Percentiles rank a stretch among this genome's conserved stretches.
Evolutionary conservation across 768 basidiomycete species (phyloP).

Genomic region (Royoungia palumana): DNA sequence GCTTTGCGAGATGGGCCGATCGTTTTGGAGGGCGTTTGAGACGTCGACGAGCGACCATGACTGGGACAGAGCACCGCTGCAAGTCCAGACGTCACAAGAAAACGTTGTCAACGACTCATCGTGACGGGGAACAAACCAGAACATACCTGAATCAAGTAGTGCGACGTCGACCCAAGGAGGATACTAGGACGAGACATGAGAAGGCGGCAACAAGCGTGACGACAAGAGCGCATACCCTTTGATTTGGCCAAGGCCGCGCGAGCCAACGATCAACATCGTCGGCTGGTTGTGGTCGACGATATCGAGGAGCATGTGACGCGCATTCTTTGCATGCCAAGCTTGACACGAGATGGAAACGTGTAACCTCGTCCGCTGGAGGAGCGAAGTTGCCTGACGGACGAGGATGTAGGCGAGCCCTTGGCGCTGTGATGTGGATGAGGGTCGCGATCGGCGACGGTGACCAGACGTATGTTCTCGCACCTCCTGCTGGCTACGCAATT

Average conservation of each 20-base stretch:
- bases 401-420: constrained; percentile 88
- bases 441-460: constrained; percentile 3
- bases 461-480: constrained; percentile 38
- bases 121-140: not conserved
- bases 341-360: constrained; percentile 89
- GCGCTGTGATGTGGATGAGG: constrained; percentile 47
- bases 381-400: constrained; percentile 80
- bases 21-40: constrained; percentile 84
- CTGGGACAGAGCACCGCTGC: constrained; percentile 89
- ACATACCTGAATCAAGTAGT: constrained; percentile 81
- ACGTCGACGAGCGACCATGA: constrained; percentile 92
- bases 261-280: constrained; percentile 91
- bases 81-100: not conserved
- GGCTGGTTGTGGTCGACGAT: constrained; percentile 86
- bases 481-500: constrained; percentile 89
- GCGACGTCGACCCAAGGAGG: constrained; percentile 89
- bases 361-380: constrained; percentile 87
- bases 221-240: constrained; percentile 64
- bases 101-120: not conserved
- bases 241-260: constrained; percentile 82
- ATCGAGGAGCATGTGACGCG: constrained; percentile 87
- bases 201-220: too few species aligned
- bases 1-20: constrained; percentile 75
- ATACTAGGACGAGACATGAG: constrained; percentile 49
- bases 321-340: constrained; percentile 97